These are phyloP conservation scores for Lindgomyces ingoldianus DNA, from an alignment of 495 filamentous ascomycete genomes.

Conservation along the genomic window DNA sequence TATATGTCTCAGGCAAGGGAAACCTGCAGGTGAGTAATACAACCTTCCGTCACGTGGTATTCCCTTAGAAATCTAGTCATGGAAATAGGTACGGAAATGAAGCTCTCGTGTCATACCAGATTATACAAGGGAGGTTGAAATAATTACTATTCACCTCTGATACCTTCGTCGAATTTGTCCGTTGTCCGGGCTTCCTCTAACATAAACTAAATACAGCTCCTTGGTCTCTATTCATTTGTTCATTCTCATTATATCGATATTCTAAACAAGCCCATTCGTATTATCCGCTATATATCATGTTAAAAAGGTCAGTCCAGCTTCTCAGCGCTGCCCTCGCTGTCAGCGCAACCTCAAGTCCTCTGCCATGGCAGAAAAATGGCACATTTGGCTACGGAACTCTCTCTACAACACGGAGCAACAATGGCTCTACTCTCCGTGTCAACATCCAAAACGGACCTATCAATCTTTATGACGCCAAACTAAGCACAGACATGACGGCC, in stretches of 20 bases:
- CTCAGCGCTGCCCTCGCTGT: constrained; percentile 1
- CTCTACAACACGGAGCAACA: not conserved
- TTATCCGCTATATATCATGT: not conserved
- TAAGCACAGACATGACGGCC: not conserved
- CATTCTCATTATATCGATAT: not conserved
- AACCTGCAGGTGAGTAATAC: too few species aligned
- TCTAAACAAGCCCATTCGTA: not conserved
- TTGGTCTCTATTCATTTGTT: not conserved
- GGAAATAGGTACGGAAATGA: too few species aligned
- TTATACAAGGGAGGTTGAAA: too few species aligned
- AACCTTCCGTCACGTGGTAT: too few species aligned
- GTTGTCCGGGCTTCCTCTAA: not conserved
- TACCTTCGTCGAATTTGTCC: too few species aligned
- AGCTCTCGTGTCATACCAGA: too few species aligned
- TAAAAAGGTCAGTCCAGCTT: constrained; percentile 2
- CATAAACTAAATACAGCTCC: not conserved
- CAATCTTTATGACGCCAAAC: constrained; percentile 14
- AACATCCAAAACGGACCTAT: constrained; percentile 10
- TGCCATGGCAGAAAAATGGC: constrained; percentile 6
- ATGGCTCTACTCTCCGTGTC: constrained; percentile 2
- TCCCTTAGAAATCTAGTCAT: too few species aligned
- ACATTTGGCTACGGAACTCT: constrained; percentile 9
- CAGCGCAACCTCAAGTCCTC: not conserved
- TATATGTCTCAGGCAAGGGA: too few species aligned
- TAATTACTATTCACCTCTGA: too few species aligned